A percentile compares a stretch with the other conserved stretches of the same genome.
These are phyloP conservation scores for Aspergillus nidulans DNA, from an alignment of 495 filamentous ascomycete genomes.

Conservation along the genomic window DNA sequence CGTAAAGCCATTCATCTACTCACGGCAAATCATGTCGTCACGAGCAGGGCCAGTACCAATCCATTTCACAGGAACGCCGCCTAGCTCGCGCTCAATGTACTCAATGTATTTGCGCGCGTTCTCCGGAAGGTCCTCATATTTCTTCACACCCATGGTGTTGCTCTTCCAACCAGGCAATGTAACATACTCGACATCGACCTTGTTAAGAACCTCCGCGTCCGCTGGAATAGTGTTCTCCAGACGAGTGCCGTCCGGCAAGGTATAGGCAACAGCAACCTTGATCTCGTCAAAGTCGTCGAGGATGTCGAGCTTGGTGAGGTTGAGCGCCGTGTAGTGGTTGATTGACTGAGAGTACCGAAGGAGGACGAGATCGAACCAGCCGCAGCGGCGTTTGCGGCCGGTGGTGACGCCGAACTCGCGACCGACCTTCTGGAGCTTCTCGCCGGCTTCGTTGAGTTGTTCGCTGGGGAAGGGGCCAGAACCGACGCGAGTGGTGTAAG, in stretches of 20 bases:
- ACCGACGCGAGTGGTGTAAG: conserved; percentile 70
- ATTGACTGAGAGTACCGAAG: conserved; percentile 66
- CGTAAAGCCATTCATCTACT: too few species aligned
- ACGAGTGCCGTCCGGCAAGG: conserved; percentile 47
- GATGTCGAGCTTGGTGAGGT: conserved; percentile 87
- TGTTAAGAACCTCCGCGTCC: conserved; percentile 58
- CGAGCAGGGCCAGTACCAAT: conserved; percentile 75
- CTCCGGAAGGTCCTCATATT: conserved; percentile 64
- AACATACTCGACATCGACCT: conserved; percentile 60
- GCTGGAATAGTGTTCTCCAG: conserved; percentile 62
- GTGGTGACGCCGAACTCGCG: conserved; percentile 78
- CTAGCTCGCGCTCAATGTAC: conserved; percentile 70
- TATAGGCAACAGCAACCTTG: conserved; percentile 73
- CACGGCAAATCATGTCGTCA: conserved; percentile 61
- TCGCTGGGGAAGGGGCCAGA: conserved; percentile 85
- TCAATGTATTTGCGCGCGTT: conserved; percentile 71
- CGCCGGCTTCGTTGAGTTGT: conserved; percentile 60
- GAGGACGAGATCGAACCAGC: conserved; percentile 89
- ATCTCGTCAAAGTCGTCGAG: conserved; percentile 79
- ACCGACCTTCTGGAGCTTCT: conserved; percentile 60
- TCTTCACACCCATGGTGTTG: conserved; percentile 58
- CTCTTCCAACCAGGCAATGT: conserved; percentile 75
- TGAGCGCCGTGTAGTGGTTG: conserved; percentile 72
- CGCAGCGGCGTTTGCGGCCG: conserved; percentile 77
- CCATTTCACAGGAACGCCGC: conserved; percentile 65